Percentiles rank a stretch among this genome's conserved stretches.
Evolutionary conservation across 1,139 yeast genomes (phyloP).

Genomic region (Groenewaldozyma auringiensis): DNA sequence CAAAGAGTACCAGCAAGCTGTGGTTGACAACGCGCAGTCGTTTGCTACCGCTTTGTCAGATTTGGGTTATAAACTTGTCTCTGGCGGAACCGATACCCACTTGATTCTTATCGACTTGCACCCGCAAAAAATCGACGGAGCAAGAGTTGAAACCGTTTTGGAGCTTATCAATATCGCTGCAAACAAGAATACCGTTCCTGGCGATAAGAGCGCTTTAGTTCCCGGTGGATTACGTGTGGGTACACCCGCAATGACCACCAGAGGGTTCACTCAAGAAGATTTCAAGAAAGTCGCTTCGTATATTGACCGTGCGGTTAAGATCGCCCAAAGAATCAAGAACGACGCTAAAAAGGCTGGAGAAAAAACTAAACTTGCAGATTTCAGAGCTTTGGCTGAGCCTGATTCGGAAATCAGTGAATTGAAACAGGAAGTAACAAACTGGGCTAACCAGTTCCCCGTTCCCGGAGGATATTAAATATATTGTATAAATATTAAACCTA

Average conservation of each 20-base stretch:
- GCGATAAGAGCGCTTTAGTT: constrained; percentile 94
- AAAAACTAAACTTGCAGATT: constrained; percentile 82
- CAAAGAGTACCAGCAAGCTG: constrained; percentile 82
- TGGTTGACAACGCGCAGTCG: constrained; percentile 79
- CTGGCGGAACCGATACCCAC: constrained; percentile 95
- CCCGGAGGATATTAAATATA: constrained; percentile 38
- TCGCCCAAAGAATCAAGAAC: constrained; percentile 69
- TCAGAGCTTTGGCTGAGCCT: constrained; percentile 70
- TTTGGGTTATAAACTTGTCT: constrained; percentile 74
- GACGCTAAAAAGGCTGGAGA: constrained; percentile 52
- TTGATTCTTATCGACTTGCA: constrained; percentile 85
- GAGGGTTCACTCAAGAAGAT: constrained; percentile 87
- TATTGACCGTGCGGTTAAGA: constrained; percentile 76
- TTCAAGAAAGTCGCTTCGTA: constrained; percentile 74
- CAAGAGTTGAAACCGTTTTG: constrained; percentile 91
- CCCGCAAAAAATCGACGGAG: constrained; percentile 92
- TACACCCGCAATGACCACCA: constrained; percentile 98
- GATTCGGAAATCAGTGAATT: constrained; percentile 57
- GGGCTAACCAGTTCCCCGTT: constrained; percentile 94
- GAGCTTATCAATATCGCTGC: constrained; percentile 93
- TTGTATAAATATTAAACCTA: too few relatives aligned
- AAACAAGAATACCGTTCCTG: constrained; percentile 96
- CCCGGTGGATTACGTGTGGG: constrained; percentile 99
- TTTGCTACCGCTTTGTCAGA: constrained; percentile 66
- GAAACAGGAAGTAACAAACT: constrained; percentile 72